Evolutionary conservation across 352 stramenopile genomes (phyloP).

Genomic region (Phytophthora sp.): DNA sequence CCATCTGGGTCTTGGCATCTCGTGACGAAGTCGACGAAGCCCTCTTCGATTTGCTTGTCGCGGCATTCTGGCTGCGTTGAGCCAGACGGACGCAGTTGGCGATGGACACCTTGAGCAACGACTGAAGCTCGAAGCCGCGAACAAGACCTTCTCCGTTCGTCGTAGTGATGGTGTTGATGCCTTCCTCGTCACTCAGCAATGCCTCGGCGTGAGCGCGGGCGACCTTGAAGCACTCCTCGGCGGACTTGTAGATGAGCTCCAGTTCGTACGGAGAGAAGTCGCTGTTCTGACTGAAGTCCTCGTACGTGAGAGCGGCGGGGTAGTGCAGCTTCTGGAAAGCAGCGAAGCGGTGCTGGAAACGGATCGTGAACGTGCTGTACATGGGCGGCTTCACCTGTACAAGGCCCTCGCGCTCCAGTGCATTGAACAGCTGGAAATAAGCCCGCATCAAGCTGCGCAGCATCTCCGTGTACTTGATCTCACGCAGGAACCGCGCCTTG

Average conservation of each 20-base stretch:
- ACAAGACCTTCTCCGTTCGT: slow-evolving; percentile 22
- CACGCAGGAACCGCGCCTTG: slow-evolving; percentile 69
- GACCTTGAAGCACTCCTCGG: slow-evolving; percentile 86
- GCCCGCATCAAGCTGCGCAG: slow-evolving; percentile 75
- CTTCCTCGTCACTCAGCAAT: slow-evolving; percentile 47
- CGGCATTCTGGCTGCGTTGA: slow-evolving; percentile 48
- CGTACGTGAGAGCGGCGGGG: slow-evolving; percentile 67
- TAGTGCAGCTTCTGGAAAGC: slow-evolving; percentile 80
- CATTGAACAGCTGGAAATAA: slow-evolving; percentile 82
- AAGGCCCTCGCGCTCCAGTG: slow-evolving; percentile 74
- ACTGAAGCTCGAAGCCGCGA: slow-evolving; percentile 54
- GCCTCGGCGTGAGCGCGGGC: slow-evolving; percentile 59
- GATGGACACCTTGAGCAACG: slow-evolving; percentile 65
- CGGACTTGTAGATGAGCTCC: slow-evolving; percentile 83
- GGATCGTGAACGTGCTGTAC: slow-evolving; percentile 71
- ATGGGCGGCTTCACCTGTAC: slow-evolving; percentile 47
- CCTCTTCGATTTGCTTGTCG: slow-evolving; percentile 38
- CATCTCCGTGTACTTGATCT: slow-evolving; percentile 85
- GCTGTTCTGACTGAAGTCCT: slow-evolving; percentile 79
- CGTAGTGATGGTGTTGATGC: slow-evolving; percentile 21
- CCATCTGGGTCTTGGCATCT: slow-evolving; percentile 23
- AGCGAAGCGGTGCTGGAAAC: slow-evolving; percentile 82
- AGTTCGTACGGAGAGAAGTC: slow-evolving; percentile 79
- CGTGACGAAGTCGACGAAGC: neutral
- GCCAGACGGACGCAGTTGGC: slow-evolving; percentile 68